Evolutionary conservation across 164 flowering plant genomes (phyloP), one percentile per base, ranked within the genome.

Genomic region (Tetracentron sinense): DNA sequence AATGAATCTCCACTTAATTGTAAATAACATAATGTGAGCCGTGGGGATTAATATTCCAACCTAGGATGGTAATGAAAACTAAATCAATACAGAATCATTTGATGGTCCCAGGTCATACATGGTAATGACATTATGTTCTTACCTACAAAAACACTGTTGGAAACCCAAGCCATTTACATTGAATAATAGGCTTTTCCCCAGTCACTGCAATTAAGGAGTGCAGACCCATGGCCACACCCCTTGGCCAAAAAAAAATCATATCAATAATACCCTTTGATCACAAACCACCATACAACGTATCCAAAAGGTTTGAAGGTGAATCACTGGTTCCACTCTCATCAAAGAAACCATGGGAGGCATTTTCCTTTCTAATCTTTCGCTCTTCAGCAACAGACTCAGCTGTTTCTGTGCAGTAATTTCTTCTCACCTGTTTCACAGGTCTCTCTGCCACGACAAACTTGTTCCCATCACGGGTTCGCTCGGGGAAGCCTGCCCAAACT

Each of bases 401-500:
- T 58, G 79, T 72, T 63, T 89, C 92, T 42, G 85, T 28, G 59
- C 88, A 83, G 66, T 54, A 83, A 59, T 77, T 89, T 42, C 84
- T 77, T 58, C 78, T 79, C 21, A 42, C 64, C 57, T 83, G 93
- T 66, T 79, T 85, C 27, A 56, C 68, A 58, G 96, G 92, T 69
- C 70, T 91, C 73, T 90, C 97, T 15, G 96, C 96, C 62, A 92
- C 96, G 49, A 83, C 46, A 77, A 84, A 95, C 76, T 92, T 95
- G 81, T 74, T 82, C 6, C 97, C 96, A 15, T 87, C 94, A 15
- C 97, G 94, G 23, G 38, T 72, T 76, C 94, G 84, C 73, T 92
- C 99, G 4, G 88, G 56, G 63, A 95, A 95, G 56, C 97, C 97
- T 62, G 97, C 99, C 99, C 99, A 92, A 68, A 88, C 97, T 95